Base-by-base conservation (phyloP, 768 basidiomycete species). In the Tylopilus rubrobrunneus region DNA sequence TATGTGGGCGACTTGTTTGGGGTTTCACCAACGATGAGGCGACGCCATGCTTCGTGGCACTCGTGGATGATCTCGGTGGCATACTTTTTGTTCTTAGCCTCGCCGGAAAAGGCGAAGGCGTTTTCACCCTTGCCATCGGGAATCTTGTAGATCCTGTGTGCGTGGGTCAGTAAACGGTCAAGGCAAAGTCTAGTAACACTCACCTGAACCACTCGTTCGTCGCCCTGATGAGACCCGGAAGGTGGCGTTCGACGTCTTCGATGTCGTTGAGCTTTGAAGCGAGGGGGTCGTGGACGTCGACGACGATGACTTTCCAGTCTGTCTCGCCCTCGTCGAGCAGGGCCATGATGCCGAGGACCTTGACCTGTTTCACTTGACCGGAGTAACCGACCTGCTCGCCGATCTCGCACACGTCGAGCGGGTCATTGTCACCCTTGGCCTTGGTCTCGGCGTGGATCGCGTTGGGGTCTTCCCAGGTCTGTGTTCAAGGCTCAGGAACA, bases 11-110 rank as follows among this genome's bases (percentile, higher is more conserved):
- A 87, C 76, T 86, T 87, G 57, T 87, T 83, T 40, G 85, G 82
- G 57, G 72, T 76, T 60, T 97, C 89, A 57, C 94, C 92, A 10
- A 74, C 76, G 71, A 94, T 80, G 63, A 99, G 83, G 67, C 90
- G 90, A 66, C 93, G 91, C 97, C 97, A 99, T 36, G 97, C 90
- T 72, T 98, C 97, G 70, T 98, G 88, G 75, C 92, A 95, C 72
- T 99, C 97, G 73, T 97, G 95, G 68, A 99, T 89, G 76, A 98
- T 97, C 75, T 98, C 96, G 50, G 90, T 92, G 31, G 97, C 97
- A 70, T 98, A 99, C 73, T 96, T 97, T 82, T 96, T 97, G 81
- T 97, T 97, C 80, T 98, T 99, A 60, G 96, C 96, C 76, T 99
- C 97, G 53, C 97, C 97, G 49, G 92, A 95, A 84, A 99, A 99